These are phyloP conservation scores for Escallonia herrerae DNA, from an alignment of 129 eudicot genomes.

Conservation along the genomic window DNA sequence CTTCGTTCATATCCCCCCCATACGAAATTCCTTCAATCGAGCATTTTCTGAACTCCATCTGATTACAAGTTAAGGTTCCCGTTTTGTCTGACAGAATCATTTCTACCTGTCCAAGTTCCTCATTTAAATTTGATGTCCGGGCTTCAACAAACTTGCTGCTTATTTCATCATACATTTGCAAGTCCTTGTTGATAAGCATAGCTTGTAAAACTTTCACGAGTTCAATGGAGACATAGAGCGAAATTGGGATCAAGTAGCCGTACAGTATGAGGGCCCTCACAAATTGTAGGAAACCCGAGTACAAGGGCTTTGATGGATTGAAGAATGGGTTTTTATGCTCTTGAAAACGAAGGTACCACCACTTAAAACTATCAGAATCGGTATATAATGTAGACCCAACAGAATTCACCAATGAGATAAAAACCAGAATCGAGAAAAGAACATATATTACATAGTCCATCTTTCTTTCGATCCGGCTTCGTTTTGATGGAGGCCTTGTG, in stretches of 20 bases:
- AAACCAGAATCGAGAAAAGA: slow-evolving; percentile 39
- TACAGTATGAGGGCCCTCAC: slow-evolving; percentile 46
- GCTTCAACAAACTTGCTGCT: slow-evolving; percentile 38
- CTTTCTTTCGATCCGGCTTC: slow-evolving; percentile 40
- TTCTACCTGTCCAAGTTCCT: slow-evolving; percentile 56
- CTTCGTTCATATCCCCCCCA: slow-evolving; percentile 44
- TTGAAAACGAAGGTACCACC: slow-evolving; percentile 42
- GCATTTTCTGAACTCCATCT: slow-evolving; percentile 54
- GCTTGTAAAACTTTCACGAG: slow-evolving; percentile 55
- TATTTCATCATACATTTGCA: slow-evolving; percentile 36
- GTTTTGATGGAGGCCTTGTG: slow-evolving; percentile 44
- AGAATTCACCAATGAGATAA: slow-evolving; percentile 37
- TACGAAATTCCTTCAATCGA: slow-evolving; percentile 51
- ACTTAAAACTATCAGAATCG: slow-evolving; percentile 20
- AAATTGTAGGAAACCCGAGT: slow-evolving; percentile 41
- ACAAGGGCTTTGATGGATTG: slow-evolving; percentile 23
- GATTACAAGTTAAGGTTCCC: slow-evolving; percentile 56
- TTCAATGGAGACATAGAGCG: slow-evolving; percentile 50
- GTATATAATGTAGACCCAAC: slow-evolving; percentile 34
- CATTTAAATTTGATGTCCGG: slow-evolving; percentile 48
- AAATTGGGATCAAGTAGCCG: slow-evolving; percentile 52
- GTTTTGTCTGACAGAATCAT: slow-evolving; percentile 47
- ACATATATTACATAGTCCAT: slow-evolving; percentile 47
- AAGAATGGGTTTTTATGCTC: slow-evolving; percentile 26
- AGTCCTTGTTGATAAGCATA: slow-evolving; percentile 45